Evolutionary conservation across 2,329 filamentous ascomycete species (phyloP).

Genomic region (Fusarium marasasianum): DNA sequence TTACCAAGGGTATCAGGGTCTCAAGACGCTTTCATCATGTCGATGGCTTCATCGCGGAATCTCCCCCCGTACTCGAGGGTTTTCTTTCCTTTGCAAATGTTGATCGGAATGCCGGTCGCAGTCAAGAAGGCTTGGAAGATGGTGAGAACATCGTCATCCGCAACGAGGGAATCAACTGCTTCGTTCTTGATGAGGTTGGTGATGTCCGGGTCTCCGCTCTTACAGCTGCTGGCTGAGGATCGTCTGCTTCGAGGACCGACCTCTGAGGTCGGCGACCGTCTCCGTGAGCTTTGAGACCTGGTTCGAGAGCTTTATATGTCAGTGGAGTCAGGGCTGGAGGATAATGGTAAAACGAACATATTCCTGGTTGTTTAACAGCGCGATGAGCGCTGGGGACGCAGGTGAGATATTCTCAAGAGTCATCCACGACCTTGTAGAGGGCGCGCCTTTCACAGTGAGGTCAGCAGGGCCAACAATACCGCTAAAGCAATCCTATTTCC

Average conservation of each 20-base stretch:
- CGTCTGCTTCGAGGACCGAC: background rate
- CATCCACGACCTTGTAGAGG: background rate
- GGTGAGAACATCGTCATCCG: accelerated
- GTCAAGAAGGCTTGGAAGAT: background rate
- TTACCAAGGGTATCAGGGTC: background rate
- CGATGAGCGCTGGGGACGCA: accelerated
- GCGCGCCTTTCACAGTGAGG: too few species aligned
- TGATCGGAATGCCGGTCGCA: background rate
- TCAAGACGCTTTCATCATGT: background rate
- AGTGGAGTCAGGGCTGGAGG: background rate
- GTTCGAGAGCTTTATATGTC: background rate
- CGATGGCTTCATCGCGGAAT: background rate
- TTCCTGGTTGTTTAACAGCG: background rate
- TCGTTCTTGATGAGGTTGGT: background rate
- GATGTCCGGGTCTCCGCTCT: accelerated
- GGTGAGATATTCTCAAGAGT: background rate
- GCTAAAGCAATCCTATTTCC: too few species aligned
- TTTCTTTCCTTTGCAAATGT: background rate
- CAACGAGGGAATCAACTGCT: accelerated
- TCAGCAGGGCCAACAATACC: too few species aligned
- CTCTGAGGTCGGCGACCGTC: background rate
- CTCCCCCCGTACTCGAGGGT: background rate
- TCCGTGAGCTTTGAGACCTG: background rate
- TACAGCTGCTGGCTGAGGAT: background rate
- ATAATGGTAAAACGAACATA: background rate